These are phyloP conservation scores for Helotiales sp. DNA, from an alignment of 2,329 filamentous ascomycete species.

Conservation along the genomic window DNA sequence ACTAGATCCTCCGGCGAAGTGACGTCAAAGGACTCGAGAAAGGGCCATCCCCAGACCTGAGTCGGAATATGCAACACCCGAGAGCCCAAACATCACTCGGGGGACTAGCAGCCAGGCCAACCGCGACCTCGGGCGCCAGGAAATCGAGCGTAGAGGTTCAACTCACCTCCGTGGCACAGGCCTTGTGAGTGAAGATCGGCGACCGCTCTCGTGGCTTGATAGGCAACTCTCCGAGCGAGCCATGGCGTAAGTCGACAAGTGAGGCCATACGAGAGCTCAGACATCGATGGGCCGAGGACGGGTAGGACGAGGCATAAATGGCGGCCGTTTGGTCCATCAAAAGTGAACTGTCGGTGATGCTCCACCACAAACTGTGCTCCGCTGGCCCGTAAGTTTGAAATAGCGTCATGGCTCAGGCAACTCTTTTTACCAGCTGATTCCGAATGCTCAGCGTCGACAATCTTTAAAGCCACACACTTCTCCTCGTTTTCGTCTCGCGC, in stretches of 20 bases:
- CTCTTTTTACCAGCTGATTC: slow-evolving; percentile 6
- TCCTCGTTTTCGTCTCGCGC: slow-evolving; percentile 40
- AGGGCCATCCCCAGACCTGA: slow-evolving; percentile 19
- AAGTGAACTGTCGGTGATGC: slow-evolving; percentile 34
- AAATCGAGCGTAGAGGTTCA: slow-evolving; percentile 16
- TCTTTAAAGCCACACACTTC: slow-evolving; percentile 44
- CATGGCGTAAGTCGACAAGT: slow-evolving; percentile 21
- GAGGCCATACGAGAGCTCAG: slow-evolving; percentile 20
- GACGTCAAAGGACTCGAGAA: slow-evolving; percentile 26
- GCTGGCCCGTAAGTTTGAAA: neutral
- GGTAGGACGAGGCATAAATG: slow-evolving; percentile 46
- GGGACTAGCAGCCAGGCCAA: slow-evolving; percentile 3
- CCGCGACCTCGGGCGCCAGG: slow-evolving; percentile 26
- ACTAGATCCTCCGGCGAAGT: slow-evolving; percentile 25
- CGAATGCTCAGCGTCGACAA: slow-evolving; percentile 40
- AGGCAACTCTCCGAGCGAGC: slow-evolving; percentile 22
- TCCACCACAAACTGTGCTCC: slow-evolving; percentile 17
- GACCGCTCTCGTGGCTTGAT: slow-evolving; percentile 24
- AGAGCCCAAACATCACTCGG: slow-evolving; percentile 30
- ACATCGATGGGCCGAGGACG: slow-evolving; percentile 41
- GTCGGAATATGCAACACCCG: slow-evolving; percentile 28
- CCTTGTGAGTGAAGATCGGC: slow-evolving; percentile 24
- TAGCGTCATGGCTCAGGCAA: slow-evolving; percentile 17
- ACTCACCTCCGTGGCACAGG: slow-evolving; percentile 30
- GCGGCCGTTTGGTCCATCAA: slow-evolving; percentile 45